Percentiles rank a stretch among this genome's conserved stretches.
Conservation (phyloP, 441 rosid genomes). For the Eruca vesicaria region DNA sequence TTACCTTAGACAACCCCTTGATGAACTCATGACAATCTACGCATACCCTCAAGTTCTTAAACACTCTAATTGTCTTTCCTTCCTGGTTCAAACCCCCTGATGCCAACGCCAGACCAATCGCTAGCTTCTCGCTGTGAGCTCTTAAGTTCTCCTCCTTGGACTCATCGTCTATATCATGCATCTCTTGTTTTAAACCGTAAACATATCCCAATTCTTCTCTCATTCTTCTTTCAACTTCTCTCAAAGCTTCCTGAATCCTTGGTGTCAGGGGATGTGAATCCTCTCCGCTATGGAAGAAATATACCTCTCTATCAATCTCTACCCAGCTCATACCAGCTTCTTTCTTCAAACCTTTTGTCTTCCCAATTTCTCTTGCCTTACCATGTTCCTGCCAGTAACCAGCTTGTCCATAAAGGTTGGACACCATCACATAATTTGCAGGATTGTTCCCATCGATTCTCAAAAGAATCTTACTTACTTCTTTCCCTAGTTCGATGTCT, state of each 20-base stretch:
- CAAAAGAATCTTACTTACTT: constrained; percentile 66
- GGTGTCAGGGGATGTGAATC: constrained; percentile 52
- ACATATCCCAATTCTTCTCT: constrained; percentile 66
- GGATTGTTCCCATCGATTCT: constrained; percentile 60
- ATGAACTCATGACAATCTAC: constrained; percentile 49
- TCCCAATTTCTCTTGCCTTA: constrained; percentile 50
- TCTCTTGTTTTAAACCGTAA: constrained; percentile 47
- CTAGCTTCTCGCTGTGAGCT: constrained; percentile 64
- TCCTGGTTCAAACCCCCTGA: constrained; percentile 38
- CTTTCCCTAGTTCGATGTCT: constrained; percentile 58
- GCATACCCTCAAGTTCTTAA: constrained; percentile 65
- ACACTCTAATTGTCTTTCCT: constrained; percentile 46
- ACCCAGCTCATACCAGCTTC: constrained; percentile 87
- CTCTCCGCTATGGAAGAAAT: constrained; percentile 65
- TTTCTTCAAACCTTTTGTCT: constrained; percentile 58
- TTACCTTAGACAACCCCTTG: constrained; percentile 51
- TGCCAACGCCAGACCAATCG: constrained; percentile 57
- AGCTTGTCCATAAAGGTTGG: constrained; percentile 78
- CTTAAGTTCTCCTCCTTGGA: constrained; percentile 60
- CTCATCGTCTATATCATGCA: constrained; percentile 79
- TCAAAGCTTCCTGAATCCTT: constrained; percentile 50
- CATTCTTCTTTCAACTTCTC: constrained; percentile 68
- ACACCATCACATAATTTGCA: constrained; percentile 77
- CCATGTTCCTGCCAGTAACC: constrained; percentile 69
- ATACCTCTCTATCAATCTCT: constrained; percentile 63